Conservation (phyloP, 768 basidiomycete genomes). For the Suillus spraguei region DNA sequence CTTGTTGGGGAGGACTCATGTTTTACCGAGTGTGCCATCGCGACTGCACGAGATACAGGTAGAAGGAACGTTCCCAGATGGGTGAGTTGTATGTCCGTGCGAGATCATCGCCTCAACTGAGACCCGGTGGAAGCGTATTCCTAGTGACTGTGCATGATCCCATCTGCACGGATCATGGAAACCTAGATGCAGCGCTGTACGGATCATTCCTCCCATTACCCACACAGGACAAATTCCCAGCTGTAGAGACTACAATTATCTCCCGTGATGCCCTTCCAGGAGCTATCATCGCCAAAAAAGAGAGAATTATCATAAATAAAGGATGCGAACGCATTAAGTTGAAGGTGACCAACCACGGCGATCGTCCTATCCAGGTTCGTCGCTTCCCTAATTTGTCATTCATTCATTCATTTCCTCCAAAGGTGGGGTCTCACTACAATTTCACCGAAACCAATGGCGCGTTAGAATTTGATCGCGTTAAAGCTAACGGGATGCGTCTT, state of each 20-base stretch:
- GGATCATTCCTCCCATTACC: constrained; percentile 93
- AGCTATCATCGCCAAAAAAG: constrained; percentile 67
- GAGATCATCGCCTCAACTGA: constrained; percentile 3
- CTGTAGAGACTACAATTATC: constrained; percentile 49
- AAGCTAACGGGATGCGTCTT: constrained; percentile 82
- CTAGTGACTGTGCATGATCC: constrained; percentile 98
- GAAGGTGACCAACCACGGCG: constrained; percentile 87
- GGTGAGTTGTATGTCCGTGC: constrained; percentile 46
- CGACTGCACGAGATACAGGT: constrained; percentile 89
- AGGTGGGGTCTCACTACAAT: constrained; percentile 95
- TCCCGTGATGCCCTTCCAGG: constrained; percentile 66
- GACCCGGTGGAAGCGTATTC: constrained; percentile 53
- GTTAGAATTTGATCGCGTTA: constrained; percentile 79
- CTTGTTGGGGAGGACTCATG: constrained; percentile 86
- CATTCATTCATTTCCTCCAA: constrained; percentile 11
- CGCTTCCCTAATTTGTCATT: constrained; percentile 4
- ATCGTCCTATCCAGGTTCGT: constrained; percentile 86
- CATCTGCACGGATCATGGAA: constrained; percentile 79
- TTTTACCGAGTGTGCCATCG: constrained; percentile 76
- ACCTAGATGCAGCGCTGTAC: constrained; percentile 85
- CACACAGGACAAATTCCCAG: constrained; percentile 62
- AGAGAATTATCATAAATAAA: constrained; percentile 73
- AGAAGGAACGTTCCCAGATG: constrained; percentile 89
- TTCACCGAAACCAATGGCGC: constrained; percentile 88
- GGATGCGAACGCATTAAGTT: constrained; percentile 70